Evolutionary conservation across 805 yeast species (phyloP).

Genomic region (Cyberlindnera subsufficiens): DNA sequence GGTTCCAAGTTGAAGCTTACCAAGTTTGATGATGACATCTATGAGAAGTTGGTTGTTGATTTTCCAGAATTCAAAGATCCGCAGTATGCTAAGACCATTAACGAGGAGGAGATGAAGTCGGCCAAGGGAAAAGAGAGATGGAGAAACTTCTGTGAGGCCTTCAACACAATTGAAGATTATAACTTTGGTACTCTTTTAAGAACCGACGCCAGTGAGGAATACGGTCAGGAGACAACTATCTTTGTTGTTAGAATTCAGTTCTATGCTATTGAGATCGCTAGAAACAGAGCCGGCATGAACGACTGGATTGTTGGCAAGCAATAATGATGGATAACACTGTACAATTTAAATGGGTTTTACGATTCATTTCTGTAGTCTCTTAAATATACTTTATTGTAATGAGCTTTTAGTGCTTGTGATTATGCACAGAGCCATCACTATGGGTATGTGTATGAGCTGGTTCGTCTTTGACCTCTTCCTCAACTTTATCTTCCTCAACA

Average conservation of each 20-base stretch:
- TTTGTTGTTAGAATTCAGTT: slow-evolving; percentile 93
- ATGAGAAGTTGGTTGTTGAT: slow-evolving; percentile 48
- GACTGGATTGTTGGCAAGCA: slow-evolving; percentile 66
- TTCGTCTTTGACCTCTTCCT: slow-evolving; percentile 5
- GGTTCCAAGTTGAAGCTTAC: slow-evolving; percentile 79
- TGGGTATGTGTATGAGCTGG: slow-evolving; percentile 19
- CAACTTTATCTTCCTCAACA: slow-evolving; percentile 17
- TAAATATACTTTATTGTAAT: background rate
- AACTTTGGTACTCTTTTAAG: slow-evolving; percentile 94
- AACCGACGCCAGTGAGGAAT: slow-evolving; percentile 63
- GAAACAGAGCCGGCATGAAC: slow-evolving; percentile 86
- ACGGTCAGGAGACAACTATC: slow-evolving; percentile 76
- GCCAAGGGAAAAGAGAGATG: slow-evolving; percentile 78
- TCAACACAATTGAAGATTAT: slow-evolving; percentile 84
- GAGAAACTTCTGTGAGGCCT: slow-evolving; percentile 81
- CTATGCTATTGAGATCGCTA: slow-evolving; percentile 88
- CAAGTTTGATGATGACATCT: slow-evolving; percentile 65
- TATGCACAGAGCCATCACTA: slow-evolving; percentile 22
- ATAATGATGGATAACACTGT: background rate
- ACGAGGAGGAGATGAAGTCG: slow-evolving; percentile 80
- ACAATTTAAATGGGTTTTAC: background rate
- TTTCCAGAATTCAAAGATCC: slow-evolving; percentile 87
- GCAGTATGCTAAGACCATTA: slow-evolving; percentile 47
- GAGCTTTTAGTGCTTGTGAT: slow-evolving; percentile 19
- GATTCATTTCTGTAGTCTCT: background rate